Evolutionary conservation across 805 yeast genomes (phyloP).

Genomic region (Metschnikowia borealis): DNA sequence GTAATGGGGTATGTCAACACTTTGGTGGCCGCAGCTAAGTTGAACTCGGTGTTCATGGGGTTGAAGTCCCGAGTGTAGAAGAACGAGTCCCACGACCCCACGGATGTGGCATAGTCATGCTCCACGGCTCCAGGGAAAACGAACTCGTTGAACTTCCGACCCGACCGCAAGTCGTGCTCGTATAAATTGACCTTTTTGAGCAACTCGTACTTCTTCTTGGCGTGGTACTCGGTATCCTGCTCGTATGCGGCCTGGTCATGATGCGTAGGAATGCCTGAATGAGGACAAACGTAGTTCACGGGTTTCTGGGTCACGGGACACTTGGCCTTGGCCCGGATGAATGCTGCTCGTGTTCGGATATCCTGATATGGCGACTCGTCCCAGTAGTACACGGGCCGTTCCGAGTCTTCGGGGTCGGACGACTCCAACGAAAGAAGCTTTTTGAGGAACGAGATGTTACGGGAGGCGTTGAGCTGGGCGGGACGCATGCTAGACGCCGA

Average conservation of each 20-base stretch:
- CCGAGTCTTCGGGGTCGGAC: slow-evolving; percentile 25
- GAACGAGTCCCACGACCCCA: slow-evolving; percentile 86
- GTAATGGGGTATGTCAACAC: slow-evolving; percentile 92
- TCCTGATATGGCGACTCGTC: slow-evolving; percentile 88
- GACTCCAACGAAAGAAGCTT: slow-evolving; percentile 35
- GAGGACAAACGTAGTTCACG: slow-evolving; percentile 84
- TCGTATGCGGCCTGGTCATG: slow-evolving; percentile 89
- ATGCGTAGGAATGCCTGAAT: slow-evolving; percentile 95
- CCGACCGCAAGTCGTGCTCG: slow-evolving; percentile 93
- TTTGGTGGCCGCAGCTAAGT: slow-evolving; percentile 91
- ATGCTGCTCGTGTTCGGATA: slow-evolving; percentile 85
- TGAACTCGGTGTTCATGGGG: slow-evolving; percentile 96
- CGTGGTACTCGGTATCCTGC: slow-evolving; percentile 68
- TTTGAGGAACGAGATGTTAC: slow-evolving; percentile 33
- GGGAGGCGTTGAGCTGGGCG: neutral
- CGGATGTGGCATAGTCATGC: slow-evolving; percentile 68
- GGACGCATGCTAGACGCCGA: neutral
- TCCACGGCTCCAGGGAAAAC: slow-evolving; percentile 84
- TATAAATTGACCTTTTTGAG: slow-evolving; percentile 84
- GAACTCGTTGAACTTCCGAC: slow-evolving; percentile 92
- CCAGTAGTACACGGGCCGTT: slow-evolving; percentile 58
- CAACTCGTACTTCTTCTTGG: slow-evolving; percentile 59
- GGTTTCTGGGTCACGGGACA: slow-evolving; percentile 87
- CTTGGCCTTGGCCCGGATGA: slow-evolving; percentile 77
- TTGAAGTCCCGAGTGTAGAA: slow-evolving; percentile 89